Evolutionary conservation across 2,329 filamentous ascomycete genomes (phyloP).

Genomic region (Anthostomella pinea): DNA sequence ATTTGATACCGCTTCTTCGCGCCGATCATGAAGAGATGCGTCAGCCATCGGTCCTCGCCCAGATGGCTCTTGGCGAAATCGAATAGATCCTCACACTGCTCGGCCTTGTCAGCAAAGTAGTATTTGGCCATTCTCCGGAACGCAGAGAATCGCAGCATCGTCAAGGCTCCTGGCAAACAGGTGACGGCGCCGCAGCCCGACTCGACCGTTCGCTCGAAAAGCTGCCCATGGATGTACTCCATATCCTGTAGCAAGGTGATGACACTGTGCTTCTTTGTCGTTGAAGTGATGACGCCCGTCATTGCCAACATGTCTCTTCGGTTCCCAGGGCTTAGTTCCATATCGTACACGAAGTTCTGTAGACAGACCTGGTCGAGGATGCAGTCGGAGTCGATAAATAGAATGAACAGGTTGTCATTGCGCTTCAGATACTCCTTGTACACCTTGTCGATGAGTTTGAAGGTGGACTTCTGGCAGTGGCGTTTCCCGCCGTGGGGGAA

Average conservation of each 20-base stretch:
- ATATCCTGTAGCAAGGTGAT: constrained; percentile 95
- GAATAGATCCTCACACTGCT: constrained; percentile 92
- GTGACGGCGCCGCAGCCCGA: constrained; percentile 93
- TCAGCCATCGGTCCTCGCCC: constrained; percentile 94
- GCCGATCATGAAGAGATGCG: constrained; percentile 98
- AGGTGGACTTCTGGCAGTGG: constrained; percentile 89
- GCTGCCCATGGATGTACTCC: constrained; percentile 95
- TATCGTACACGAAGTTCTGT: constrained; percentile 98
- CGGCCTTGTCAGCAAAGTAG: constrained; percentile 96
- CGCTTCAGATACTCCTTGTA: constrained; percentile 82
- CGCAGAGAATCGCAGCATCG: constrained; percentile 91
- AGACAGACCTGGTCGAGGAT: constrained; percentile 88
- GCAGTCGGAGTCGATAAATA: constrained; percentile 97
- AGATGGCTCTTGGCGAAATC: constrained; percentile 95
- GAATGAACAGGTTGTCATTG: constrained; percentile 89
- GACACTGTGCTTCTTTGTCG: constrained; percentile 80
- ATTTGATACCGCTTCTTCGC: constrained; percentile 93
- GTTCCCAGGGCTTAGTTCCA: constrained; percentile 94
- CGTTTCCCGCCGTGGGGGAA: constrained; percentile 94
- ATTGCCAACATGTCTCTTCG: constrained; percentile 92
- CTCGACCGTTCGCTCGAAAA: constrained; percentile 94
- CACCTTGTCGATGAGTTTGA: constrained; percentile 88
- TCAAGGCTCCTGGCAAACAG: constrained; percentile 91
- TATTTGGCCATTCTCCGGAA: constrained; percentile 97
- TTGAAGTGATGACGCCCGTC: constrained; percentile 96